These are phyloP conservation scores for Aeschynomene evenia DNA, from an alignment of 306 rosid genomes.

Conservation along the genomic window DNA sequence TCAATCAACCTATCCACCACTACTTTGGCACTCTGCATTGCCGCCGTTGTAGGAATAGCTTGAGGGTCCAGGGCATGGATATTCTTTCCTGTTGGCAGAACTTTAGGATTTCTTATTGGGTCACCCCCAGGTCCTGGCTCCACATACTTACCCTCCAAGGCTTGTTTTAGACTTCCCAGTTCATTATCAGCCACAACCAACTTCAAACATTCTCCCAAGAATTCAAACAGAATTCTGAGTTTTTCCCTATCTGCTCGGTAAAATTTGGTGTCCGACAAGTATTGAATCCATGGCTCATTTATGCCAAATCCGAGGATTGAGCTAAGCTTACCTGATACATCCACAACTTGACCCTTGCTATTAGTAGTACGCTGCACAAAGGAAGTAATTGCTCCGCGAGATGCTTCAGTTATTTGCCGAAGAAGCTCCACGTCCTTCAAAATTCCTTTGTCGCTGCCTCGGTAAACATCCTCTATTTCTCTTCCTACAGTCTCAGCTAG, in stretches of 20 bases:
- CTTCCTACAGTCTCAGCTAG: slow-evolving; percentile 88
- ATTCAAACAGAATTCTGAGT: slow-evolving; percentile 66
- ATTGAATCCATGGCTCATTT: slow-evolving; percentile 91
- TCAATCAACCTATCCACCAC: slow-evolving; percentile 52
- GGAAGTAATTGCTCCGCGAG: slow-evolving; percentile 79
- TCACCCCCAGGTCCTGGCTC: slow-evolving; percentile 99
- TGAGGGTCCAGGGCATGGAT: slow-evolving; percentile 97
- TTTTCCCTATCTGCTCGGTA: slow-evolving; percentile 88
- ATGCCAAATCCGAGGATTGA: slow-evolving; percentile 86
- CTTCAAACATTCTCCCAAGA: slow-evolving; percentile 83
- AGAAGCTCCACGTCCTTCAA: slow-evolving; percentile 96
- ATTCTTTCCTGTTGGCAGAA: slow-evolving; percentile 91
- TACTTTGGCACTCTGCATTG: slow-evolving; percentile 73
- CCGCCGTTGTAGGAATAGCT: slow-evolving; percentile 86
- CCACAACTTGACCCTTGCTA: slow-evolving; percentile 87
- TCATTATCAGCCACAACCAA: slow-evolving; percentile 88
- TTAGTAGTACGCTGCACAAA: slow-evolving; percentile 89
- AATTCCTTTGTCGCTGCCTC: slow-evolving; percentile 83
- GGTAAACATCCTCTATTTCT: slow-evolving; percentile 76
- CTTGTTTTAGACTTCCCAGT: slow-evolving; percentile 93
- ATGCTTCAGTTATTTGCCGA: slow-evolving; percentile 77
- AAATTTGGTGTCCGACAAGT: slow-evolving; percentile 82
- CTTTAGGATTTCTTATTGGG: slow-evolving; percentile 93
- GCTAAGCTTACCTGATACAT: slow-evolving; percentile 63
- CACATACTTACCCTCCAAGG: slow-evolving; percentile 90